Evolutionary conservation across 345 rosid species (phyloP).

Genomic region (Hevea brasiliensis): DNA sequence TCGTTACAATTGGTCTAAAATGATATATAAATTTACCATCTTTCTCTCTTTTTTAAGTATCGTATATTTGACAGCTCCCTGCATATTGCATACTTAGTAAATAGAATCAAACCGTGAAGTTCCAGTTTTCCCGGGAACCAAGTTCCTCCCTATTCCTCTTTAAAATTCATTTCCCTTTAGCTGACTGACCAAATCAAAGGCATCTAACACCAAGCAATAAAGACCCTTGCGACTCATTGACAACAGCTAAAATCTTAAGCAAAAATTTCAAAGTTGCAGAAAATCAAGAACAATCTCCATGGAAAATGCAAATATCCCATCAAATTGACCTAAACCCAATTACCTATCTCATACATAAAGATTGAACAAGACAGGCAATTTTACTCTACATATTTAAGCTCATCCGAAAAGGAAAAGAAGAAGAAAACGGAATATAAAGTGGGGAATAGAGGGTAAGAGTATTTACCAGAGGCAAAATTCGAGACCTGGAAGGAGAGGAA

Average conservation of each 20-base stretch:
- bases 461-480: conserved; percentile 27
- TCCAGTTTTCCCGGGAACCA: too few species aligned
- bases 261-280: not conserved
- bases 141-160: not conserved
- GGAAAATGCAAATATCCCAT: too few species aligned
- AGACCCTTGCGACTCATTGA: not conserved
- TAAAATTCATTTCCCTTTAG: not conserved
- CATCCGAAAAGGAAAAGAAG: not conserved
- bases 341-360: too few species aligned
- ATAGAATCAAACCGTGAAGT: not conserved
- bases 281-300: not conserved
- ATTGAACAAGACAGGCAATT: too few species aligned
- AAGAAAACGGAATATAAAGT: not conserved
- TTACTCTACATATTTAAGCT: too few species aligned
- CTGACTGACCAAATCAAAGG: not conserved
- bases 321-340: too few species aligned
- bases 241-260: not conserved
- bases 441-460: not conserved
- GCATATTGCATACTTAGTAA: too few species aligned
- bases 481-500: conserved; percentile 33
- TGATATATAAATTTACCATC: not conserved
- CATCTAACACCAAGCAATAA: not conserved
- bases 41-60: not conserved
- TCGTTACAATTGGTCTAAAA: not conserved
- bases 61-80: too few species aligned